A percentile compares a stretch with the other conserved stretches of the same genome.
Conservation (phyloP, 495 filamentous ascomycete species). For the Sphaerosporella brunnea region DNA sequence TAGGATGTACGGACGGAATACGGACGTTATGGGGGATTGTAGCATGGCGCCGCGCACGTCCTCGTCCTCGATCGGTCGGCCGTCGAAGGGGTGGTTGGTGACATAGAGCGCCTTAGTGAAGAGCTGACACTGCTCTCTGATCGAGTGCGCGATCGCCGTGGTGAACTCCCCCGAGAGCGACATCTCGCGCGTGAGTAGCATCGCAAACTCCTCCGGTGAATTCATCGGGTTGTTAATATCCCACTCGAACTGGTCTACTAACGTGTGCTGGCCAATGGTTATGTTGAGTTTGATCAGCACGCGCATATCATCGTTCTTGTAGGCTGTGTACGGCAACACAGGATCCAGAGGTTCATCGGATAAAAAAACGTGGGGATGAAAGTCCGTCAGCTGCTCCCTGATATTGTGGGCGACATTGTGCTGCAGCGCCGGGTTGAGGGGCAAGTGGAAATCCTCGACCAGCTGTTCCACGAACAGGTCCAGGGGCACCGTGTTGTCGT, state of each 20-base stretch:
- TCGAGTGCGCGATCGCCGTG: constrained; percentile 91
- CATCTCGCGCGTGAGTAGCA: constrained; percentile 74
- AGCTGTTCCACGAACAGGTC: constrained; percentile 75
- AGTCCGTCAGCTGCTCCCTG: constrained; percentile 79
- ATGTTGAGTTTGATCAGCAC: constrained; percentile 91
- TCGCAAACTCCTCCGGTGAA: constrained; percentile 83
- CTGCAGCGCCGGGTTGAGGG: constrained; percentile 49
- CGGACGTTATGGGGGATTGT: constrained; percentile 58
- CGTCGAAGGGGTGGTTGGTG: constrained; percentile 84
- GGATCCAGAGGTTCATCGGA: constrained; percentile 83
- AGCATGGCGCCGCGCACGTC: constrained; percentile 75
- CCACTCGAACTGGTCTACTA: constrained; percentile 98
- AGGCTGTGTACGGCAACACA: constrained; percentile 74
- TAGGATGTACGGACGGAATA: constrained; percentile 76
- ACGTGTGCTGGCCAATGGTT: constrained; percentile 84
- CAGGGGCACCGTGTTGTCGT: constrained; percentile 61
- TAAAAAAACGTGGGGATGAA: constrained; percentile 73
- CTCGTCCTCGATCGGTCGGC: constrained; percentile 75
- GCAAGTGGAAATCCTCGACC: constrained; percentile 76
- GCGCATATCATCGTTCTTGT: constrained; percentile 98
- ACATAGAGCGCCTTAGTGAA: constrained; percentile 90
- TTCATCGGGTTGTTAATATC: constrained; percentile 91
- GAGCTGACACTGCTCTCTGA: constrained; percentile 83
- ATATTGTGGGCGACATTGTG: constrained; percentile 66
- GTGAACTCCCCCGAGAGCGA: constrained; percentile 90